Evolutionary conservation across 345 rosid species (phyloP).

Genomic region (Aethionema arabicum): DNA sequence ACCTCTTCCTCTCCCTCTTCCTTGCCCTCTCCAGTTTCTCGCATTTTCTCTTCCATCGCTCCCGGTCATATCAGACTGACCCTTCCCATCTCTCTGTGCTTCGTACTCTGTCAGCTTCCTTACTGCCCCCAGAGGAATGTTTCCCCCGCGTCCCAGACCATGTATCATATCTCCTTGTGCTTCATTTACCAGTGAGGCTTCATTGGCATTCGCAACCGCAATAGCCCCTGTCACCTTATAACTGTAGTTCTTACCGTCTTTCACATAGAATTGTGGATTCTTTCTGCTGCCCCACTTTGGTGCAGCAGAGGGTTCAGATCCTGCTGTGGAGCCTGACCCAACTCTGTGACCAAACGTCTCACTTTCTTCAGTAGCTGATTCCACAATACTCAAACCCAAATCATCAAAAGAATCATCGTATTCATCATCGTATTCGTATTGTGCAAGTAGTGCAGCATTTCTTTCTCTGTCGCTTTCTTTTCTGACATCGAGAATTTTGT

Average conservation of each 20-base stretch:
- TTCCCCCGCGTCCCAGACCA: constrained; percentile 95
- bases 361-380: constrained; percentile 64
- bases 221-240: constrained; percentile 84
- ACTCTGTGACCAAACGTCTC: constrained; percentile 53
- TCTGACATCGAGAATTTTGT: constrained; percentile 50
- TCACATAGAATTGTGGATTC: constrained; percentile 79
- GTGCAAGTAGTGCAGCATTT: constrained; percentile 57
- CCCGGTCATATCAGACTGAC: constrained; percentile 34
- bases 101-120: constrained; percentile 55
- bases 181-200: constrained; percentile 62
- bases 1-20: constrained; percentile 44
- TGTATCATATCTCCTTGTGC: constrained; percentile 62
- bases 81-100: constrained; percentile 35
- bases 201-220: constrained; percentile 72
- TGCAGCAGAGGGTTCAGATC: constrained; percentile 39
- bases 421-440: constrained; percentile 91
- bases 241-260: constrained; percentile 96
- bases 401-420: constrained; percentile 98
- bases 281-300: constrained; percentile 78
- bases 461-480: constrained; percentile 49
- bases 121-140: constrained; percentile 73
- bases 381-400: constrained; percentile 70
- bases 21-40: constrained; percentile 46
- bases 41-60: constrained; percentile 40
- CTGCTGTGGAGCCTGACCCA: constrained; percentile 33